Evolutionary conservation across 2,329 filamentous ascomycete genomes (phyloP), one percentile per base, ranked within the genome.

Genomic region (Colletotrichum gloeosporioides): DNA sequence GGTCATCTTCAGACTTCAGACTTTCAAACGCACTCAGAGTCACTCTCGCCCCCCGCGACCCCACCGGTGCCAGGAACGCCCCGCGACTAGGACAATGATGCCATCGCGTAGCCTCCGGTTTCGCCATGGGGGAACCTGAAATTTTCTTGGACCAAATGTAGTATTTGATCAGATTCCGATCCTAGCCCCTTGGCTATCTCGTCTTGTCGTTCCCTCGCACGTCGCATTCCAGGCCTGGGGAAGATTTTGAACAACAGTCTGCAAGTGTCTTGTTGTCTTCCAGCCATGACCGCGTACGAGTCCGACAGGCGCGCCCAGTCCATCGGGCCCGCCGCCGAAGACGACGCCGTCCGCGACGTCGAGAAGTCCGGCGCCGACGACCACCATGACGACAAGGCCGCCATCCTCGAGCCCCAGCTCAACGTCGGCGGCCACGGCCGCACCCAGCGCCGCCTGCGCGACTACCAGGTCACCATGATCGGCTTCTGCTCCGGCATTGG

Each of bases 401-500:
- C 69, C 44, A 71, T 74, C 57, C 57, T 68, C 32, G 73, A 76
- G 27, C 76, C 76, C 15, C 76, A 77, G 73, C 73, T 77, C 44
- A 69, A 69, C 63, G 69, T 77, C 63, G 76, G 76, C 49, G 76
- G 76, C 34, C 76, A 77, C 8, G 76, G 76, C 18, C 73, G 73
- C 44, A 77, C 76, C 18, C 73, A 78, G 70, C 77, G 77, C 36
- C 77, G 63, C n/a, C 77, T 78, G 57, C 67, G 77, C 8, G 74
- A 78, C 70, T 78, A 78, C 67, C 89, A 90, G 78, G 85, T 90
- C 65, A 88, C 90, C 78, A 90, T 90, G 88, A 89, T 90, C 73
- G 89, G 88, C 22, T 83, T 87, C 39, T 84, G 84, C 59, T 84
- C 83, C 25, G 87, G 83, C 29, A 89, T 89, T 80, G 87, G 87